Base-by-base conservation (phyloP, 345 rosid genomes). In the Jatropha curcas region DNA sequence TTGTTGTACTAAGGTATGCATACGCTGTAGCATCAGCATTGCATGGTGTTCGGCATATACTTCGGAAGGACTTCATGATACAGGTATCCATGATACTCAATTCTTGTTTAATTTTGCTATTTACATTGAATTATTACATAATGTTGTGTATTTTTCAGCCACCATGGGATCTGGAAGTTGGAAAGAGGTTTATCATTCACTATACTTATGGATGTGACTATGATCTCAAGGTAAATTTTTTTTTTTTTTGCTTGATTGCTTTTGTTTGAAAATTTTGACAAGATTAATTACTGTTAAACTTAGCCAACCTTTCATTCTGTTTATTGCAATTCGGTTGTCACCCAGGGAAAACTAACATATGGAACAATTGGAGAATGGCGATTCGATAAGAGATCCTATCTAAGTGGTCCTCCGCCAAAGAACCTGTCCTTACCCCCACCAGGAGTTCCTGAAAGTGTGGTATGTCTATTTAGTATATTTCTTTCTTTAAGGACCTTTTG, bases 401-500 rank as follows among this genome's bases (percentile, higher is more conserved):
- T 88, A n/a, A 80, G 79, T 30, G 92, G 93, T 65, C 92, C 97
- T 75, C 96, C 89, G 2, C 93, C 92, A 0, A 86, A 74, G 84
- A 94, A 94, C 79, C 83, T 92, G 50, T 34, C 95, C 20, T 69
- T 90, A 86, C 97, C 98, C 27, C 98, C 98, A 76, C 93, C 78
- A 6, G 95, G 97, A 72, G 98, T 84, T 73, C 93, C 98, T 10
- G 97, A 94, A 84, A 92, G 96, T 82, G 97, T 94, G 95, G 98
- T 94, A 90, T 48, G 97, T 77, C 17, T 75, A 51, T 5, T 20
- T 41, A 25, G 35, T 25, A 43, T 45, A 50, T 20, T 65, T 20
- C 60, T 48, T 65, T 24, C 25, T 60, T 30, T 10, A n/a, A 20
- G 8, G 35, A 8, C 19, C 12, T n/a, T 27, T 50, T 60, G 17